Percentiles rank a stretch among this genome's conserved stretches.
These are phyloP conservation scores for Ceratocystis ficicola DNA, from an alignment of 2,329 filamentous ascomycete species.

Conservation along the genomic window DNA sequence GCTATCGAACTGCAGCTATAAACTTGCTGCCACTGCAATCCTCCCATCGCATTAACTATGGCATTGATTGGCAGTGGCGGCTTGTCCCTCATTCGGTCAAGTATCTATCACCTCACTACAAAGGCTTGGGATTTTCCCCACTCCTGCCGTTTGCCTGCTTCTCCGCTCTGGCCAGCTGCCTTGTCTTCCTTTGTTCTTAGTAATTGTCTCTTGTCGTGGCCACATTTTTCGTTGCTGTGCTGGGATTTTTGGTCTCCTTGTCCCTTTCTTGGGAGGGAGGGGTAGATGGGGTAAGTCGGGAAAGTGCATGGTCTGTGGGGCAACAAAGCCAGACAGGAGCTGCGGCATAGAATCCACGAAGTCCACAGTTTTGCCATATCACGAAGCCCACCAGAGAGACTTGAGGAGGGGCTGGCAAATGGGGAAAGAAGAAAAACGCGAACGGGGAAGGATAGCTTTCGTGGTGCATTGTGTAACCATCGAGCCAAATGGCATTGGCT, in stretches of 20 bases:
- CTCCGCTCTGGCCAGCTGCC: not conserved
- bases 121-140: not conserved
- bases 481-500: too few relatives aligned
- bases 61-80: not conserved
- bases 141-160: not conserved
- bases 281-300: not conserved
- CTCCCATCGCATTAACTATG: not conserved
- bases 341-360: not conserved
- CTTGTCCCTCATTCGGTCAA: not conserved
- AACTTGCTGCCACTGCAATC: not conserved
- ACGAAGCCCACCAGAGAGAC: not conserved
- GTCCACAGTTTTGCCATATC: not conserved
- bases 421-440: too few relatives aligned
- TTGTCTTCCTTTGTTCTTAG: not conserved
- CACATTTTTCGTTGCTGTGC: not conserved
- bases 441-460: not conserved
- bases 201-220: not conserved
- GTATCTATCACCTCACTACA: too few relatives aligned
- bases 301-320: slow-evolving; percentile 7
- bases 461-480: not conserved
- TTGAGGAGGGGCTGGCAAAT: too few relatives aligned
- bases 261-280: not conserved
- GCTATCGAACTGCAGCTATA: not conserved
- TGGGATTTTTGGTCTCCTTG: slow-evolving; percentile 1
- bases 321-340: not conserved